Base-by-base conservation (phyloP, 306 rosid genomes). In the Castanopsis chinensis region DNA sequence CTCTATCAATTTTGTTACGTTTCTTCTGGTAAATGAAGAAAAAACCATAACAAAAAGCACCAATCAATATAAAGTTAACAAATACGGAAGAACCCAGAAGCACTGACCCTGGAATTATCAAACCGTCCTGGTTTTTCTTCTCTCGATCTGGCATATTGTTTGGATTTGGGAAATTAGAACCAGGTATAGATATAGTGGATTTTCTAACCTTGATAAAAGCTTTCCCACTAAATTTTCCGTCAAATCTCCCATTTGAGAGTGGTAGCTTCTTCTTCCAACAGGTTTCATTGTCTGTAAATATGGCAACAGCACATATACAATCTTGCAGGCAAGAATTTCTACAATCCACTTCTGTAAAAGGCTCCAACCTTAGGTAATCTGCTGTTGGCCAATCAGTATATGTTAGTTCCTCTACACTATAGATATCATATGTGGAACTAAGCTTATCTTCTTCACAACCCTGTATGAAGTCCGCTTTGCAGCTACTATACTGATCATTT, bases 221-320 rank as follows among this genome's bases (percentile, higher is more conserved):
- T 49, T 59, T 83, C 60, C 73, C 74, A 4, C 2, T 19, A 2
- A 52, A 74, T 21, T 3, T n/a, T 0, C 6, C 2, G 33, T 74
- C 76, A 23, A 32, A 71, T 51, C 86, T 83, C 68, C 91, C 89
- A 59, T 84, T 86, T 0, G 83, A 83, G 51, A 88, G 85, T 13
- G 89, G 86, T 10, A 83, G 25, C 79, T 65, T 88, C 85, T 86
- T 88, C 84, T 86, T 88, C 86, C 83, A 79, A 37, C 91, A 83
- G 1, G 33, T 58, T 3, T 45, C 61, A 5, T 21, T 75, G 0
- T 3, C 52, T 11, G 71, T 30, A 69, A 56, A 86, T 30, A 74
- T 65, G 3, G 77, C 73, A 14, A 84, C 90, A 41, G 86, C 76
- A 63, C 86, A 87, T 43, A 78, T 5, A 63, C 87, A 88, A 56